These are phyloP conservation scores for Naumovozyma castellii DNA, from an alignment of 805 yeast genomes.

Conservation along the genomic window DNA sequence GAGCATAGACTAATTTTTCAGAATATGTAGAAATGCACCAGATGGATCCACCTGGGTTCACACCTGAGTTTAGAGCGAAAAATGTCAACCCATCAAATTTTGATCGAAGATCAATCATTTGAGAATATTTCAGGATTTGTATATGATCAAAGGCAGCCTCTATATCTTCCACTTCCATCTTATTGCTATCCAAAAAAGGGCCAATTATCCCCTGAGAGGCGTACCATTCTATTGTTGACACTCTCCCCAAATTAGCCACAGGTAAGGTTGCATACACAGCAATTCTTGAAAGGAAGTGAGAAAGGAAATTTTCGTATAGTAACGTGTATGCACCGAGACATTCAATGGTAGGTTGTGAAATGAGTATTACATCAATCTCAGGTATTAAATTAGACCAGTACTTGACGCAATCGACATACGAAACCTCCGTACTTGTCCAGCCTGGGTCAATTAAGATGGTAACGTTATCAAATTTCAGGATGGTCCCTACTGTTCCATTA, in stretches of 20 bases:
- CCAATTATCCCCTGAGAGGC: slow-evolving; percentile 67
- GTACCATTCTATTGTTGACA: slow-evolving; percentile 76
- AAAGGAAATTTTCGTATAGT: slow-evolving; percentile 48
- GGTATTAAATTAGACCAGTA: slow-evolving; percentile 37
- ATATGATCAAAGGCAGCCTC: slow-evolving; percentile 73
- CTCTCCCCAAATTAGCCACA: slow-evolving; percentile 73
- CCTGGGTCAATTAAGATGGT: slow-evolving; percentile 62
- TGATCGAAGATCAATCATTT: slow-evolving; percentile 55
- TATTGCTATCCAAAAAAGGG: slow-evolving; percentile 43
- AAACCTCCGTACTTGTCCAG: slow-evolving; percentile 50
- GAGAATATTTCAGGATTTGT: slow-evolving; percentile 65
- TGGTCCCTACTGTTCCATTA: slow-evolving; percentile 33
- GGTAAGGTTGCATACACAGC: slow-evolving; percentile 89
- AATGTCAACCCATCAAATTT: slow-evolving; percentile 50
- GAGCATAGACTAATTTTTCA: slow-evolving; percentile 80
- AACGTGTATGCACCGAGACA: slow-evolving; percentile 73
- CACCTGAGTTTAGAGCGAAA: slow-evolving; percentile 87
- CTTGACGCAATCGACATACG: slow-evolving; percentile 23
- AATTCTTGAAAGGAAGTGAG: slow-evolving; percentile 46
- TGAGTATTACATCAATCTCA: slow-evolving; percentile 54
- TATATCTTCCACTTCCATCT: slow-evolving; percentile 59
- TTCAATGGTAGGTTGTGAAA: slow-evolving; percentile 81
- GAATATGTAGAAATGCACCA: slow-evolving; percentile 70
- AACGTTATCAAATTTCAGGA: slow-evolving; percentile 45
- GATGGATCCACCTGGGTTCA: slow-evolving; percentile 84